Percentiles rank a stretch among this genome's conserved stretches.
Evolutionary conservation across 2,329 filamentous ascomycete genomes (phyloP).

Genomic region (Rugonectria rugulosa): DNA sequence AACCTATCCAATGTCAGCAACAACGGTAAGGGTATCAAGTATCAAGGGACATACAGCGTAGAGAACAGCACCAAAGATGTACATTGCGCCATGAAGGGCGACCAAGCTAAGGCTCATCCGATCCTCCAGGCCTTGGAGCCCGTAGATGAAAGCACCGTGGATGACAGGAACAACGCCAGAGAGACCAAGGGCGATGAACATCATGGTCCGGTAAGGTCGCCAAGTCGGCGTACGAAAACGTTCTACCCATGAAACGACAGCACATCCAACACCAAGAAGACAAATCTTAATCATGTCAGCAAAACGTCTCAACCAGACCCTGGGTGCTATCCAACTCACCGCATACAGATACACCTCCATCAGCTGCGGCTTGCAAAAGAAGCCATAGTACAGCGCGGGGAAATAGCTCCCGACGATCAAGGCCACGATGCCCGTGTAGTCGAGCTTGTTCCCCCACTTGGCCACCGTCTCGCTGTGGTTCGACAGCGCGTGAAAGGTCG

Average conservation of each 20-base stretch:
- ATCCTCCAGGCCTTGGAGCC: slow-evolving; percentile 68
- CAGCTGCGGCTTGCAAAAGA: slow-evolving; percentile 72
- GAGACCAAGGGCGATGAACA: slow-evolving; percentile 89
- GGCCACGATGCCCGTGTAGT: slow-evolving; percentile 92
- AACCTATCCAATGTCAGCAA: slow-evolving; percentile 53
- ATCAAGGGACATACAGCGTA: slow-evolving; percentile 73
- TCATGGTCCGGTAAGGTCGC: slow-evolving; percentile 83
- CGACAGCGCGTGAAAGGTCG: slow-evolving; percentile 82
- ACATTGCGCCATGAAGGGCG: slow-evolving; percentile 79
- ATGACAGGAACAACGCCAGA: slow-evolving; percentile 85
- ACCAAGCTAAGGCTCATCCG: slow-evolving; percentile 85
- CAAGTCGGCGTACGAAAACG: slow-evolving; percentile 84
- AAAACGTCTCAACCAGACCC: not conserved
- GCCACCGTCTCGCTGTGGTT: slow-evolving; percentile 85
- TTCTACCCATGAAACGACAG: slow-evolving; percentile 79
- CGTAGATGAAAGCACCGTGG: slow-evolving; percentile 76
- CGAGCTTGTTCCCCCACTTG: slow-evolving; percentile 88
- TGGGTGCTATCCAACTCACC: too few relatives aligned
- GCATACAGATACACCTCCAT: slow-evolving; percentile 77
- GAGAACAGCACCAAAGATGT: slow-evolving; percentile 83
- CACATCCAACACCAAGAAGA: slow-evolving; percentile 77
- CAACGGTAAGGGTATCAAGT: not conserved
- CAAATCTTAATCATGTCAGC: slow-evolving; percentile 67
- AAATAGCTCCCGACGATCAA: slow-evolving; percentile 93
- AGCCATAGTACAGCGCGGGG: slow-evolving; percentile 86